phyloP scores from a whole-genome alignment of 805 yeast species.

The Candida taoyuanica region DNA sequence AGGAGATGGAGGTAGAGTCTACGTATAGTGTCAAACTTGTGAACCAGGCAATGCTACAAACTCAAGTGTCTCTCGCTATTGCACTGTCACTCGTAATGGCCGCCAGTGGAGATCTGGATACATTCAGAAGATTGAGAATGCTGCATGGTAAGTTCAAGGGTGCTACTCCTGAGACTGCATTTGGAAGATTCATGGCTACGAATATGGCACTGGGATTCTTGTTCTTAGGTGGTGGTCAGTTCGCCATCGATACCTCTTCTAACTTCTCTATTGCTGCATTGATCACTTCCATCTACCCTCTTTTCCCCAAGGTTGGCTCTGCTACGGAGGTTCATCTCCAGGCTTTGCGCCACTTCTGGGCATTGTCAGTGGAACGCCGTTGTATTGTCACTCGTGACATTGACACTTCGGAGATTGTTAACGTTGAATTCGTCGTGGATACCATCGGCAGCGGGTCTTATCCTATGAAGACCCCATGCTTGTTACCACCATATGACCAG shows the following conservation, averaged over 20 bases:
- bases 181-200: slow-evolving; percentile 71
- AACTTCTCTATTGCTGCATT: slow-evolving; percentile 65
- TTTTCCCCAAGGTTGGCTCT: slow-evolving; percentile 46
- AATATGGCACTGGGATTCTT: slow-evolving; percentile 84
- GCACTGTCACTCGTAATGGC: slow-evolving; percentile 76
- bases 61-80: slow-evolving; percentile 57
- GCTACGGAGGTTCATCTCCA: slow-evolving; percentile 65
- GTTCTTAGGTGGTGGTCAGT: slow-evolving; percentile 91
- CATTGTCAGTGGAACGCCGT: slow-evolving; percentile 72
- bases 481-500: slow-evolving; percentile 55
- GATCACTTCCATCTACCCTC: slow-evolving; percentile 73
- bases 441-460: slow-evolving; percentile 35
- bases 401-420: slow-evolving; percentile 50
- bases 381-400: slow-evolving; percentile 77
- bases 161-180: slow-evolving; percentile 31
- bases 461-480: slow-evolving; percentile 52
- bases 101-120: slow-evolving; percentile 83
- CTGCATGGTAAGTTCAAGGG: slow-evolving; percentile 46
- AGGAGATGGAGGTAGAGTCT: slow-evolving; percentile 24
- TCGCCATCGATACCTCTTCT: slow-evolving; percentile 58
- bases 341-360: slow-evolving; percentile 89
- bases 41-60: slow-evolving; percentile 45
- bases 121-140: slow-evolving; percentile 65
- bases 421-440: slow-evolving; percentile 35
- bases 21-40: slow-evolving; percentile 56